Conservation (phyloP, 352 stramenopile species). For the Phytophthora capsici region DNA sequence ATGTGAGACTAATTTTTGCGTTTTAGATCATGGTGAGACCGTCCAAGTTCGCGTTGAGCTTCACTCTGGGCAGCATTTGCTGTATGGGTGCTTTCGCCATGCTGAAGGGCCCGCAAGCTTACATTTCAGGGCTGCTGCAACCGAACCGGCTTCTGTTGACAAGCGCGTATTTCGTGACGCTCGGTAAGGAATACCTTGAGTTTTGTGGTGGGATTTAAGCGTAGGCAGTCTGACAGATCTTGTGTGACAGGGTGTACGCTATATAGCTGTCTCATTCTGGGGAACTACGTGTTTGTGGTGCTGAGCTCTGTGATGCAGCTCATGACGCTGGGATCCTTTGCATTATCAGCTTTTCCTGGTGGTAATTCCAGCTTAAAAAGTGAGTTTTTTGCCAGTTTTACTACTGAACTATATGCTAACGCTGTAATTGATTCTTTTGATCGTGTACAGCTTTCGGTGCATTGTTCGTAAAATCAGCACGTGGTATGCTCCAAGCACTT, state of each 20-base stretch:
- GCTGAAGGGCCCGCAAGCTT: constrained; percentile 72
- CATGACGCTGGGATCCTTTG: constrained; percentile 63
- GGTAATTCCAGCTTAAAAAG: constrained; percentile 71
- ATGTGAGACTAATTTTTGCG: background rate
- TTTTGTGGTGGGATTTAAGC: background rate
- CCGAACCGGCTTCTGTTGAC: constrained; percentile 71
- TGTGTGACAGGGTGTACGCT: constrained; percentile 53
- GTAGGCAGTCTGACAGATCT: background rate
- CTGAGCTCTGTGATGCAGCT: constrained; percentile 75
- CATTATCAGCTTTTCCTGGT: constrained; percentile 65
- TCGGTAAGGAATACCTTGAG: constrained; percentile 47
- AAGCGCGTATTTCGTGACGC: constrained; percentile 69
- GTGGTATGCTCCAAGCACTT: constrained; percentile 68
- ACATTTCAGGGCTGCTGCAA: constrained; percentile 64
- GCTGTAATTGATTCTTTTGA: background rate
- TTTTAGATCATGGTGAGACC: constrained; percentile 77
- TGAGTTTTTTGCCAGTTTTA: constrained; percentile 21
- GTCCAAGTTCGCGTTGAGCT: constrained; percentile 86
- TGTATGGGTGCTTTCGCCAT: constrained; percentile 80
- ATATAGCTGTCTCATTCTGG: constrained; percentile 84
- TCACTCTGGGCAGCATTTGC: constrained; percentile 82
- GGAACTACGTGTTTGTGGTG: constrained; percentile 86
- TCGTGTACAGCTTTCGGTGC: constrained; percentile 52
- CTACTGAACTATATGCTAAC: background rate
- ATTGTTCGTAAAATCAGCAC: constrained; percentile 72